Evolutionary conservation across 129 eudicot species (phyloP).

Genomic region (Tagetes patula): DNA sequence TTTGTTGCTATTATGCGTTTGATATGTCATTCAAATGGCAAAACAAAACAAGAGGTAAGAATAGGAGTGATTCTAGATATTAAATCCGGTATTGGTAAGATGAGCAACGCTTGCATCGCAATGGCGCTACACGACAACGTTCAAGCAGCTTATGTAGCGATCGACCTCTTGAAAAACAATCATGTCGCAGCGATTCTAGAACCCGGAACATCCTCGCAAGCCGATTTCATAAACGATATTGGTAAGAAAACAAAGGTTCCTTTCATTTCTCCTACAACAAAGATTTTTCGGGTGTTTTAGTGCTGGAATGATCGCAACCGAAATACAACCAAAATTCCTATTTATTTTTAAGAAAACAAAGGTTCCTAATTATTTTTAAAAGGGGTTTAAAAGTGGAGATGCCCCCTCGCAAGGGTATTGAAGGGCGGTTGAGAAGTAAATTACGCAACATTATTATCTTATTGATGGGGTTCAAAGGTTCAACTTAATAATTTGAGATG

Average conservation of each 20-base stretch:
- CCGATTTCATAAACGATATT: constrained; percentile 47
- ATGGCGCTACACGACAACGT: constrained; percentile 47
- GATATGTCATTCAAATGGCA: background rate
- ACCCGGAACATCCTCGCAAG: constrained; percentile 45
- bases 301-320: too few species aligned
- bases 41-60: background rate
- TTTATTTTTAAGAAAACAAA: too few species aligned
- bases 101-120: constrained; percentile 34
- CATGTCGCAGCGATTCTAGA: constrained; percentile 55
- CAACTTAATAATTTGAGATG: too few species aligned
- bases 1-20: background rate
- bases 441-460: too few species aligned
- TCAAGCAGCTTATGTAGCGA: constrained; percentile 50
- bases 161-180: constrained; percentile 43
- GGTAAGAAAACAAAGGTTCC: constrained; percentile 54
- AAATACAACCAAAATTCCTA: too few species aligned
- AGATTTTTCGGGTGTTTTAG: background rate
- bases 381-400: too few species aligned
- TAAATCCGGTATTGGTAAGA: constrained; percentile 28
- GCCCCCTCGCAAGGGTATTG: too few species aligned
- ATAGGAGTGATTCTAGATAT: constrained; percentile 46
- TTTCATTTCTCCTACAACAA: constrained; percentile 49
- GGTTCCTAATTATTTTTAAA: too few species aligned
- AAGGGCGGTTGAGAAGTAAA: too few species aligned
- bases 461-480: too few species aligned